Conservation (phyloP, 208 protist species). For the Trypanosoma cruzi region DNA sequence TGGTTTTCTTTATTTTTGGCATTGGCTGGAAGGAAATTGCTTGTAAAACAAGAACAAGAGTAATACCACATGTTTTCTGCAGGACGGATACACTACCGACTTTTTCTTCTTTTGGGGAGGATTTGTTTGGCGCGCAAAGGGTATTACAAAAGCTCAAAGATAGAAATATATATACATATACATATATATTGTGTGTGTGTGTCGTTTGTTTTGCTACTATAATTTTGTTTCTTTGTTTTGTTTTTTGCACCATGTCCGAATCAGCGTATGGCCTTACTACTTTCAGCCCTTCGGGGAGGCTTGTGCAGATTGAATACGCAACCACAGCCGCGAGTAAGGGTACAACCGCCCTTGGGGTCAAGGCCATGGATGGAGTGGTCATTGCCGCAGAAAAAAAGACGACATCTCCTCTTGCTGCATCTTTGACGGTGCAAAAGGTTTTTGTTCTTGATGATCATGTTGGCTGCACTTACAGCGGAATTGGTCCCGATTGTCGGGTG, state of each 20-base stretch:
- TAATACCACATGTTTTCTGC: neutral
- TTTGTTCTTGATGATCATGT: slow-evolving; percentile 94
- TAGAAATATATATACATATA: no score
- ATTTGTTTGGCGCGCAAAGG: neutral
- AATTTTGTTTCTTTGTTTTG: slow-evolving; percentile 11
- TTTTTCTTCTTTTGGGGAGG: neutral
- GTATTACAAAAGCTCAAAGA: slow-evolving; percentile 1
- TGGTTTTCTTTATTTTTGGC: no score
- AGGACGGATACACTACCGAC: neutral
- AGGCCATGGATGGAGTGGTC: slow-evolving; percentile 98
- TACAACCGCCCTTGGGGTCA: slow-evolving; percentile 93
- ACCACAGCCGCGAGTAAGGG: slow-evolving; percentile 96
- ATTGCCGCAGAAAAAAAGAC: slow-evolving; percentile 99
- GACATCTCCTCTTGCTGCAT: slow-evolving; percentile 95
- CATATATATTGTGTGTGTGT: no score
- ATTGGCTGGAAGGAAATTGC: no score
- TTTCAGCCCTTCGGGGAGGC: slow-evolving; percentile 99
- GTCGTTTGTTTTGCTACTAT: slow-evolving; percentile 25
- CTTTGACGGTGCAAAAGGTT: slow-evolving; percentile 95
- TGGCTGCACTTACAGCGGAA: slow-evolving; percentile 98
- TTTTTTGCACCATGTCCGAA: slow-evolving; percentile 70
- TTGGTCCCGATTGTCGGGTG: slow-evolving; percentile 98
- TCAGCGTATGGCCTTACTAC: slow-evolving; percentile 99
- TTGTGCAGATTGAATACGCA: slow-evolving; percentile 99
- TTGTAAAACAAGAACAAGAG: neutral